Evolutionary conservation across 2,329 filamentous ascomycete genomes (phyloP), one percentile per base, ranked within the genome.

Genomic region (Aspergillus sp.): DNA sequence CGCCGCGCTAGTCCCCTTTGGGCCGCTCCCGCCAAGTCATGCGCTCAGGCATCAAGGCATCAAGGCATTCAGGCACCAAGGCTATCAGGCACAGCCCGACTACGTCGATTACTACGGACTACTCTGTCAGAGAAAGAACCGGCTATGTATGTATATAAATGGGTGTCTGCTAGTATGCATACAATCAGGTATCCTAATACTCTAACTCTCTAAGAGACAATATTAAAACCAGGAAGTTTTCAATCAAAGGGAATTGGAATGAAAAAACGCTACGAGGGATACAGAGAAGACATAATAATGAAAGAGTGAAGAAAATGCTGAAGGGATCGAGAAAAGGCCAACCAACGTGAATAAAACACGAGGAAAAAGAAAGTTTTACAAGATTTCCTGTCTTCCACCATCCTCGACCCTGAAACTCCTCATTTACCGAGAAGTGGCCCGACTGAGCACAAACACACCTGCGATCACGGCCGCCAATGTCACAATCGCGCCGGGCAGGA

Each of bases 401-500:
- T 24, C 22, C 36, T n/a, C 22, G 51, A 32, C 46, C 42, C 32
- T 49, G 50, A 31, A 36, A 54, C 32, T 24, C 14, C 29, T 36
- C 26, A 26, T 63, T 72, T 65, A 78, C 69, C 81, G 78, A 62
- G 77, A 81, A 16, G 78, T 82, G 47, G 88, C 80, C 65, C 92
- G 87, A 61, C 91, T 88, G 69, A 99, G 87, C 47, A 92, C 88
- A 79, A 99, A 99, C 11, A 98, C 94, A 65, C 91, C 91, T 46
- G 96, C 84, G 76, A 99, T 96, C 42, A 96, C 93, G 49, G 96
- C 91, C 10, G 94, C 95, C 71, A 99, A 79, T n/a, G 93, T 93
- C 58, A 95, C 92, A 73, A 99, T 94, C 20, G 95, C 95, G 65
- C 95, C 95, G 0, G 95, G 95, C 47, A 98, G 84, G 18, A 99